Percentiles rank a stretch among this genome's conserved stretches.
phyloP scores from a whole-genome alignment of 2,329 filamentous ascomycete genomes.

The Phaeosphaeria sp. region DNA sequence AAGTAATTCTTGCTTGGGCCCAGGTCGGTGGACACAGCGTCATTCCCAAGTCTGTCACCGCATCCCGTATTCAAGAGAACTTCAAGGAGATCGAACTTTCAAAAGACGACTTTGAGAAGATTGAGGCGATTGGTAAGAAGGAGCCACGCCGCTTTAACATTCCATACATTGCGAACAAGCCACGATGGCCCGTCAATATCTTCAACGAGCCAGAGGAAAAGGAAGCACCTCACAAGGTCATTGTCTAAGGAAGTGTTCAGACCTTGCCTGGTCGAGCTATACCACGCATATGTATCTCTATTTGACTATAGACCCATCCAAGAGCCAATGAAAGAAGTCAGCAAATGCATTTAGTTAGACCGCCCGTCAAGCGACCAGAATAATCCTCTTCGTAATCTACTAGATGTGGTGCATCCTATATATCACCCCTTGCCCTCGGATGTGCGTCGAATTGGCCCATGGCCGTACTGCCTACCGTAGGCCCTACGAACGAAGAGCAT shows the following conservation, averaged over 20 bases:
- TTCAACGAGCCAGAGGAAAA: conserved; percentile 63
- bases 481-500: too few species aligned
- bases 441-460: too few species aligned
- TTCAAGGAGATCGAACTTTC: conserved; percentile 41
- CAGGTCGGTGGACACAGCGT: conserved; percentile 64
- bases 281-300: not conserved
- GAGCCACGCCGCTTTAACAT: conserved; percentile 63
- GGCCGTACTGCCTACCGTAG: too few species aligned
- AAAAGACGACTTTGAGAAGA: conserved; percentile 33
- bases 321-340: not conserved
- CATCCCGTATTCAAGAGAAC: conserved; percentile 39
- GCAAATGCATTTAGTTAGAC: too few species aligned
- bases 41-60: conserved; percentile 42
- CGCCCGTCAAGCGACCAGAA: too few species aligned
- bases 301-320: not conserved
- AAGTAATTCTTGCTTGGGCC: conserved; percentile 85
- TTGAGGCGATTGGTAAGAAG: conserved; percentile 62
- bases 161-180: conserved; percentile 53
- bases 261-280: not conserved
- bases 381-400: too few species aligned
- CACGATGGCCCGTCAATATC: conserved; percentile 64
- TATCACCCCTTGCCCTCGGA: too few species aligned
- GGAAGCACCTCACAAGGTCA: conserved; percentile 56
- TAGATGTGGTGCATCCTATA: too few species aligned
- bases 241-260: conserved; percentile 9